phyloP scores from a whole-genome alignment of 2,329 filamentous ascomycete species.

The Ceratocystis variospora region DNA sequence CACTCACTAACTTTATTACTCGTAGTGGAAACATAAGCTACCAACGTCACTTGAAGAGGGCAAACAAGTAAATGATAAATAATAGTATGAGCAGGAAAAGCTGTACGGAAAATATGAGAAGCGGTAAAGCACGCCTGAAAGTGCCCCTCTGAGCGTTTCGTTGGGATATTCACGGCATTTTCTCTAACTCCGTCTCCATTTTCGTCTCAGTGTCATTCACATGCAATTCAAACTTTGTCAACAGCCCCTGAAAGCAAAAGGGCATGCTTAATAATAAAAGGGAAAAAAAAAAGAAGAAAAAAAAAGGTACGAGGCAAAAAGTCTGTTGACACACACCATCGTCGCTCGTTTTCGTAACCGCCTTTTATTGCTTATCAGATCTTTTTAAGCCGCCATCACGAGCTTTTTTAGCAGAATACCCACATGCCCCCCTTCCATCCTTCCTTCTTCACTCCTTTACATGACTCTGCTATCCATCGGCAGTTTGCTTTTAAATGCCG shows the following conservation, averaged over 20 bases:
- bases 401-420: neutral
- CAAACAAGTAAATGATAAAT: no score
- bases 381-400: conserved; percentile 1
- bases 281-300: neutral
- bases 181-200: no score
- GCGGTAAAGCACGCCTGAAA: neutral
- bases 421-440: neutral
- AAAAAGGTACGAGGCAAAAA: neutral
- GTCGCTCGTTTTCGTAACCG: conserved; percentile 3
- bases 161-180: no score
- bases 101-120: neutral
- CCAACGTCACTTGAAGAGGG: neutral
- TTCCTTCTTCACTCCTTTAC: neutral
- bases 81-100: neutral
- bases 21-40: neutral
- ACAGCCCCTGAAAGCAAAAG: neutral
- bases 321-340: neutral
- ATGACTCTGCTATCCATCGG: no score
- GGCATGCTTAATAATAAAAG: neutral
- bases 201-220: no score
- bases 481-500: no score
- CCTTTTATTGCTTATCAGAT: conserved; percentile 18
- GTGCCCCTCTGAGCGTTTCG: neutral
- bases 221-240: neutral
- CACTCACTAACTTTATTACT: neutral